These are phyloP conservation scores for Fragaria vesca DNA, from an alignment of 306 rosid genomes.

Conservation along the genomic window DNA sequence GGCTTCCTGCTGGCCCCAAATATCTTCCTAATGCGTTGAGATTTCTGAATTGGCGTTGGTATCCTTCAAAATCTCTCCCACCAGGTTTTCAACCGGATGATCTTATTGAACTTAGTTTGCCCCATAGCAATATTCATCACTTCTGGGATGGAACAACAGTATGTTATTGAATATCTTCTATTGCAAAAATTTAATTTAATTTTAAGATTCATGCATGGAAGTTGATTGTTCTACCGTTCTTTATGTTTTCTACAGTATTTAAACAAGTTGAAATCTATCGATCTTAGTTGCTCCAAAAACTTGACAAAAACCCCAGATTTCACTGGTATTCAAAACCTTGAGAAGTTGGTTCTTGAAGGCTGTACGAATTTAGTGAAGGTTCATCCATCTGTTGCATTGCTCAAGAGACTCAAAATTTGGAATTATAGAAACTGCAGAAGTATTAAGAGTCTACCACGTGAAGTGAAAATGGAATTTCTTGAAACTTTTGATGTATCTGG, in stretches of 20 bases:
- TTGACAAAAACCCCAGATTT: slow-evolving; percentile 24
- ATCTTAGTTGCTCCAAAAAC: slow-evolving; percentile 17
- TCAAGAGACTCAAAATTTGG: neutral
- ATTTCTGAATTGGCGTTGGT: slow-evolving; percentile 1
- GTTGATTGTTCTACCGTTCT: neutral
- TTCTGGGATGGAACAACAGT: neutral
- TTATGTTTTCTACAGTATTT: neutral
- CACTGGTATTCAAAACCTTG: slow-evolving; percentile 13
- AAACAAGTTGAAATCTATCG: slow-evolving; percentile 14
- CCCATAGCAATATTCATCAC: neutral
- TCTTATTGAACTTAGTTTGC: neutral
- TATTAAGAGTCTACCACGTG: slow-evolving; percentile 2
- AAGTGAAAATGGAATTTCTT: slow-evolving; percentile 13
- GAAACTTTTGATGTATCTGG: slow-evolving; percentile 15
- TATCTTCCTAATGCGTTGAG: slow-evolving; percentile 1
- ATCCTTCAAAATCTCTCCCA: slow-evolving; percentile 15
- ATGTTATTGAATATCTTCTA: neutral
- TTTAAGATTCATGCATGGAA: neutral
- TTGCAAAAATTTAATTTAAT: neutral
- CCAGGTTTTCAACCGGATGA: neutral
- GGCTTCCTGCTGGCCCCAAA: neutral
- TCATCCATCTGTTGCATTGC: slow-evolving; percentile 15
- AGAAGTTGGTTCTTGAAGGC: slow-evolving; percentile 16
- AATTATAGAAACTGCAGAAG: neutral
- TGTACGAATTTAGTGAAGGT: neutral